phyloP scores from a whole-genome alignment of 164 flowering plant genomes.

The Berberis vulgaris region DNA sequence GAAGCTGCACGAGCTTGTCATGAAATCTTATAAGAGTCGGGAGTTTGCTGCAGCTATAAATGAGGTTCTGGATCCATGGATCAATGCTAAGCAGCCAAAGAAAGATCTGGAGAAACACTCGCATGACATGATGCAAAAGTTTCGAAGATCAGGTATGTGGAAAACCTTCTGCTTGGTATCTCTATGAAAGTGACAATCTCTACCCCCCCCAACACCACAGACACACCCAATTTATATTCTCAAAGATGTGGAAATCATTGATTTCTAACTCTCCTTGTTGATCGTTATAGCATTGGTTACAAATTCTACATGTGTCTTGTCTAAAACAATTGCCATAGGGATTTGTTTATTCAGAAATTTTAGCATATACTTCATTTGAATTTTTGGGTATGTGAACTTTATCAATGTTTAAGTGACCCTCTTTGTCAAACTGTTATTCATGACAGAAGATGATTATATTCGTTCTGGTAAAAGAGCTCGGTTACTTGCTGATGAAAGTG shows the following conservation, averaged over 20 bases:
- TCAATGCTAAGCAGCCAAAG: constrained; percentile 72
- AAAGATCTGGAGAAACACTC: constrained; percentile 57
- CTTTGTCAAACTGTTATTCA: too few species aligned
- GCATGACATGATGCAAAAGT: constrained; percentile 3
- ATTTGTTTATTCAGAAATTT: too few species aligned
- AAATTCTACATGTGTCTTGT: too few species aligned
- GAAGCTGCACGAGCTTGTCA: constrained; percentile 89
- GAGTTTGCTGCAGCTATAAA: constrained; percentile 91
- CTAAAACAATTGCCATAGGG: too few species aligned
- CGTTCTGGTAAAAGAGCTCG: constrained; percentile 59
- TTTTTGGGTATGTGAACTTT: neutral
- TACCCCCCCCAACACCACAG: too few species aligned
- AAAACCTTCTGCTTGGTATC: neutral
- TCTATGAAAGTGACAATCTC: too few species aligned
- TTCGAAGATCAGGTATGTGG: constrained; percentile 35
- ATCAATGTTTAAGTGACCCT: too few species aligned
- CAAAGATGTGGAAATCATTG: too few species aligned
- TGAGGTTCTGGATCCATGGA: constrained; percentile 96
- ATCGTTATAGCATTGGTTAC: too few species aligned
- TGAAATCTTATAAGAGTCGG: constrained; percentile 90
- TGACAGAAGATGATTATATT: constrained; percentile 16
- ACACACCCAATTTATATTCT: too few species aligned
- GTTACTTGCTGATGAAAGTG: constrained; percentile 38
- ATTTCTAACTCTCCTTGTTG: too few species aligned
- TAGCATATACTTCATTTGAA: neutral